phyloP scores from a whole-genome alignment of 257 asterid genomes.

The Nicotiana otophora region DNA sequence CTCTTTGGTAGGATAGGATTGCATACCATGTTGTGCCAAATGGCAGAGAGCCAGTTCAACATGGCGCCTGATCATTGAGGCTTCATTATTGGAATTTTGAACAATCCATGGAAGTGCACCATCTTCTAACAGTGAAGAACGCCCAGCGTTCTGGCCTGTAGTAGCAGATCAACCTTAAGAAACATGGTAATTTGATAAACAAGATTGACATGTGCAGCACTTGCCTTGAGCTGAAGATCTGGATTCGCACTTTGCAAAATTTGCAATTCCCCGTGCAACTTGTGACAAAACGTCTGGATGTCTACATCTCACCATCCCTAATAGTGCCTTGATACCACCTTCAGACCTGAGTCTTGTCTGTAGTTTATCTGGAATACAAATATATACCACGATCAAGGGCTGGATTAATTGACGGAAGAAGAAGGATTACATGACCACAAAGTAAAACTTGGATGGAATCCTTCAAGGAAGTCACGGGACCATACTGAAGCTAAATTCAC shows the following conservation, averaged over 20 bases:
- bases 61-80: constrained; percentile 89
- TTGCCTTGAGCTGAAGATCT: constrained; percentile 84
- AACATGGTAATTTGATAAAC: neutral
- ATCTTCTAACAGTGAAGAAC: constrained; percentile 81
- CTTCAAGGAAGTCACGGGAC: neutral
- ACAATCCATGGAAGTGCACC: constrained; percentile 96
- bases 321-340: constrained; percentile 94
- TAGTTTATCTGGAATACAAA: constrained; percentile 59
- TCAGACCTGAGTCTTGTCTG: constrained; percentile 89
- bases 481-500: neutral
- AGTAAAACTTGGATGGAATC: neutral
- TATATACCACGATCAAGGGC: neutral
- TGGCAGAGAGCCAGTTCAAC: constrained; percentile 98
- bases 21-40: constrained; percentile 93
- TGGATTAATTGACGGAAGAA: neutral
- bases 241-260: constrained; percentile 96
- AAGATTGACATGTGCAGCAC: neutral
- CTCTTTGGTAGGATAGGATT: neutral
- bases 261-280: constrained; percentile 98
- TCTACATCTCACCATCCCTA: constrained; percentile 95
- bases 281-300: constrained; percentile 96
- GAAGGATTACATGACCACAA: neutral
- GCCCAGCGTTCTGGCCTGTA: constrained; percentile 64
- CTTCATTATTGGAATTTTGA: constrained; percentile 94
- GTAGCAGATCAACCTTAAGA: constrained; percentile 6